phyloP scores from a whole-genome alignment of 73 alveolate genomes.

The Paramecium sonneborni region DNA sequence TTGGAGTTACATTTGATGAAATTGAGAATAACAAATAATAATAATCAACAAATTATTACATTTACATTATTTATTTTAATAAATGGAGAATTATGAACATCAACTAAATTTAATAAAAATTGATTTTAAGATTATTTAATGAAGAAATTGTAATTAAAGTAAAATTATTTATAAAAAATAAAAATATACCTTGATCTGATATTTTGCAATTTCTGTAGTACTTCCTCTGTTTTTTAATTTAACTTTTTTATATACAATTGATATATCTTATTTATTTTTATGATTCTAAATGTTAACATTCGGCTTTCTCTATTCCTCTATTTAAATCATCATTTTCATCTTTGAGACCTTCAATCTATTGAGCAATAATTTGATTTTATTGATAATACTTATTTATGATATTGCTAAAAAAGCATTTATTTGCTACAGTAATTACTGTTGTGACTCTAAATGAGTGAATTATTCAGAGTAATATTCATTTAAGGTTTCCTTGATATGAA shows the following conservation, averaged over 20 bases:
- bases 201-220: neutral
- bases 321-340: conserved; percentile 1
- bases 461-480: neutral
- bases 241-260: conserved; percentile 64
- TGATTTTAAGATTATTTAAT: no score
- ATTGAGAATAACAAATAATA: conserved; percentile 26
- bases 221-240: neutral
- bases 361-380: neutral
- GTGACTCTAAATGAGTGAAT: neutral
- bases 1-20: conserved; percentile 59
- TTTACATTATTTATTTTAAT: neutral
- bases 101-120: no score
- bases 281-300: neutral
- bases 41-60: neutral
- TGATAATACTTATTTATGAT: conserved; percentile 54
- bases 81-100: no score
- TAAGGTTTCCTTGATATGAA: neutral
- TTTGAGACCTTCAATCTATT: neutral
- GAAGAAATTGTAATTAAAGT: no score
- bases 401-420: neutral
- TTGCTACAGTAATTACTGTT: neutral
- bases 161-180: no score
- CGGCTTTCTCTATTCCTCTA: neutral
- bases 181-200: neutral
- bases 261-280: neutral